phyloP scores from a whole-genome alignment of 2,329 filamentous ascomycete genomes.

The Macrophomina tecta region DNA sequence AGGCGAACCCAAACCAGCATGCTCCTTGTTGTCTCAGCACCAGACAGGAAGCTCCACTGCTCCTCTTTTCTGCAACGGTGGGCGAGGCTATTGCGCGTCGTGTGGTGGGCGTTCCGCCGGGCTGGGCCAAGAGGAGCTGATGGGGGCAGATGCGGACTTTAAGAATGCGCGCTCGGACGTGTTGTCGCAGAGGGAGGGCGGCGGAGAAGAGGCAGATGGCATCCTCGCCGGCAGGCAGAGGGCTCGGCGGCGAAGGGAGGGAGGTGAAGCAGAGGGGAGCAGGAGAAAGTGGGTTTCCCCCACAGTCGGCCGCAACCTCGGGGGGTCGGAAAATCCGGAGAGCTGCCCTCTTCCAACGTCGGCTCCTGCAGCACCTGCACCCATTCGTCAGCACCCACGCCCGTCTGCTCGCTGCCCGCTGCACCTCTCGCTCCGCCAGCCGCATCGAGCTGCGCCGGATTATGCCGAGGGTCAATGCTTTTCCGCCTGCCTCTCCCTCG shows the following conservation, averaged over 20 bases:
- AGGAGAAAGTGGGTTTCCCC: background rate
- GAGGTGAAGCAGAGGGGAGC: background rate
- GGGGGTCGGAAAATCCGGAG: conserved; percentile 2
- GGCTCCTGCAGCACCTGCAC: background rate
- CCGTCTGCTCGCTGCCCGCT: background rate
- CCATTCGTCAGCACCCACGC: background rate
- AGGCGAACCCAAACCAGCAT: background rate
- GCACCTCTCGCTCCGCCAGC: background rate
- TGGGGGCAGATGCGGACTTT: background rate
- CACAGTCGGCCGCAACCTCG: background rate
- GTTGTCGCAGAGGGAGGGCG: background rate
- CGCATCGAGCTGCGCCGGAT: background rate
- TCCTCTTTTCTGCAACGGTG: conserved; percentile 8
- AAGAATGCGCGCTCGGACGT: background rate
- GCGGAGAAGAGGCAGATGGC: background rate
- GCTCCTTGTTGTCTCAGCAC: conserved; percentile 12
- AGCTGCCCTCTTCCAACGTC: conserved; percentile 5
- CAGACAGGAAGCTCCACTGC: conserved; percentile 12
- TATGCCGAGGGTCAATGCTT: background rate
- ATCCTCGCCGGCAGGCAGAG: conserved; percentile 1
- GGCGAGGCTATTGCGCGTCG: background rate
- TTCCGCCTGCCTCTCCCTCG: background rate
- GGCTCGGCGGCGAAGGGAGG: background rate
- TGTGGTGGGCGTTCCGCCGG: background rate
- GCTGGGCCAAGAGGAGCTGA: background rate